Evolutionary conservation across 2,329 filamentous ascomycete species (phyloP).

Genomic region (Sclerotinia borealis): DNA sequence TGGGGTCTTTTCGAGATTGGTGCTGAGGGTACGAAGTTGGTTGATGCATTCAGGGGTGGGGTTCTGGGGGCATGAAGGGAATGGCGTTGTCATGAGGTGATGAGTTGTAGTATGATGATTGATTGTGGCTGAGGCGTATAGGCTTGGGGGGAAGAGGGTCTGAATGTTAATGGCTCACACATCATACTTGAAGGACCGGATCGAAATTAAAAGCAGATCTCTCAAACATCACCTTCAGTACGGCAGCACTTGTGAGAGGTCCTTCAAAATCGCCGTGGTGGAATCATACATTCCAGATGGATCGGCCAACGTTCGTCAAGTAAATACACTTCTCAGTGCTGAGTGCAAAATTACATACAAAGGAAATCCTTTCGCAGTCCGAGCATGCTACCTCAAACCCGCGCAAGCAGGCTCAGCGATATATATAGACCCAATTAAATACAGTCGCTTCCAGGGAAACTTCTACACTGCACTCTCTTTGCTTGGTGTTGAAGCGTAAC

Average conservation of each 20-base stretch:
- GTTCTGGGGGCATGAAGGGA: background rate
- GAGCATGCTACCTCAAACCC: no score
- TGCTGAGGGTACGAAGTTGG: conserved; percentile 35
- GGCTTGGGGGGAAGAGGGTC: background rate
- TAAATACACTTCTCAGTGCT: background rate
- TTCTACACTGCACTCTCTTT: no score
- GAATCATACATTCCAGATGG: background rate
- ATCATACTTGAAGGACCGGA: background rate
- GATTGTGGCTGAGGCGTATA: background rate
- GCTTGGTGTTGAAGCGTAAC: no score
- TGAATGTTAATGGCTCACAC: background rate
- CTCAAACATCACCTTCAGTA: background rate
- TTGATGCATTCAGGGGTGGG: conserved; percentile 34
- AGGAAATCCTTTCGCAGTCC: no score
- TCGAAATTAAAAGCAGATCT: background rate
- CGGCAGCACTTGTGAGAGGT: background rate
- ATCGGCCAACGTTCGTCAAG: background rate
- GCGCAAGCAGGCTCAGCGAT: no score
- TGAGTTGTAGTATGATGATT: background rate
- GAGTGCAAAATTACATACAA: no score
- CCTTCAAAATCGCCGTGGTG: background rate
- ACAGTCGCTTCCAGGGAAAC: no score
- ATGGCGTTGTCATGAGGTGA: background rate
- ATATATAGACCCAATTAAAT: no score
- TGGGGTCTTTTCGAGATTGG: conserved; percentile 46